Evolutionary conservation across 257 asterid species (phyloP).

Genomic region (Apocynum venetum): DNA sequence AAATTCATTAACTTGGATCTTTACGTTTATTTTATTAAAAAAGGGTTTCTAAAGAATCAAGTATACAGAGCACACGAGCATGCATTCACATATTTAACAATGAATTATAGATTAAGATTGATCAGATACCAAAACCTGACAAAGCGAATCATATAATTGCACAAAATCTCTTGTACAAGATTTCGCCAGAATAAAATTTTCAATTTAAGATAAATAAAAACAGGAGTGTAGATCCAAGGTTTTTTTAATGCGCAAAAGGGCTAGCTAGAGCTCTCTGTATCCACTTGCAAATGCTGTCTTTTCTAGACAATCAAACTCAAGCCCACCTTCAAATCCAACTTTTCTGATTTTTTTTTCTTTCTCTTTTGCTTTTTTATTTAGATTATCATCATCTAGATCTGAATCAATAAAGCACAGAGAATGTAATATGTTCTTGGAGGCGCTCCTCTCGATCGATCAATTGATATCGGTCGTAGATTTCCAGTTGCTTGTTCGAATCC

Average conservation of each 20-base stretch:
- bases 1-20: too few relatives aligned
- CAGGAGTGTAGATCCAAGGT: too few relatives aligned
- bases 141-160: slow-evolving; percentile 16
- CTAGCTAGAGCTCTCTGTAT: not conserved
- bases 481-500: too few relatives aligned
- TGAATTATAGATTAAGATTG: not conserved
- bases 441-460: not conserved
- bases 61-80: too few relatives aligned
- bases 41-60: too few relatives aligned
- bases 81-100: too few relatives aligned
- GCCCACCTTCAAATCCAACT: not conserved
- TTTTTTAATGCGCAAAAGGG: too few relatives aligned
- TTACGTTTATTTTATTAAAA: too few relatives aligned
- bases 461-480: too few relatives aligned
- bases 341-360: not conserved
- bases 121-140: not conserved
- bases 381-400: not conserved
- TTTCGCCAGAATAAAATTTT: slow-evolving; percentile 11
- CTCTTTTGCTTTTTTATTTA: too few relatives aligned
- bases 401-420: slow-evolving; percentile 5
- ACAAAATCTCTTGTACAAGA: slow-evolving; percentile 12
- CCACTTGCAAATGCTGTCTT: slow-evolving; percentile 6
- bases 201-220: not conserved
- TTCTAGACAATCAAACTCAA: not conserved
- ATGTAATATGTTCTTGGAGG: slow-evolving; percentile 11